Conservation (phyloP, 352 stramenopile species). For the Pythium phragmitis region DNA sequence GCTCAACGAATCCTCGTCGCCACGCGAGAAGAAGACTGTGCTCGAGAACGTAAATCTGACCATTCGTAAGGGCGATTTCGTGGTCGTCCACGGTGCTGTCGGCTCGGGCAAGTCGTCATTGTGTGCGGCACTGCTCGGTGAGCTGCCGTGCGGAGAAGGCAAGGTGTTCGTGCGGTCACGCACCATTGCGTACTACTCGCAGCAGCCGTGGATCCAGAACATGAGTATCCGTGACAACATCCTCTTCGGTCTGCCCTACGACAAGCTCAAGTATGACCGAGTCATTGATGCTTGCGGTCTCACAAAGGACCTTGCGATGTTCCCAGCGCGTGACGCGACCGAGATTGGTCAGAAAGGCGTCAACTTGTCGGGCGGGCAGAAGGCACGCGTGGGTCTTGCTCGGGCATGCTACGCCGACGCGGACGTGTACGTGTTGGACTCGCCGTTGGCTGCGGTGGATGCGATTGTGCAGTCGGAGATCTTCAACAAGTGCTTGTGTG, state of each 20-base stretch:
- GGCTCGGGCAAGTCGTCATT: slow-evolving; percentile 53
- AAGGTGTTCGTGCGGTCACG: slow-evolving; percentile 33
- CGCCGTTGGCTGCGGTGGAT: slow-evolving; percentile 92
- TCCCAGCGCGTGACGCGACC: slow-evolving; percentile 88
- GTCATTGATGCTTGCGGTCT: slow-evolving; percentile 70
- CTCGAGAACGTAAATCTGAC: slow-evolving; percentile 37
- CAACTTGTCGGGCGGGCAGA: slow-evolving; percentile 94
- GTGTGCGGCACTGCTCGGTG: slow-evolving; percentile 40
- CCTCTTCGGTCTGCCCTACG: slow-evolving; percentile 81
- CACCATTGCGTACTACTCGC: slow-evolving; percentile 62
- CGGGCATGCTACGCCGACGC: slow-evolving; percentile 68
- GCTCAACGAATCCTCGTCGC: slow-evolving; percentile 5
- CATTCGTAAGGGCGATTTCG: slow-evolving; percentile 40
- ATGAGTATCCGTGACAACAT: slow-evolving; percentile 94
- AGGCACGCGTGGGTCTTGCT: slow-evolving; percentile 71
- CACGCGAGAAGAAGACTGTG: slow-evolving; percentile 8
- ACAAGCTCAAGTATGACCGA: slow-evolving; percentile 43
- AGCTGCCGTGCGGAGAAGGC: slow-evolving; percentile 74
- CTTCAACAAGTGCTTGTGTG: slow-evolving; percentile 69
- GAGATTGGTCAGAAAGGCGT: slow-evolving; percentile 96
- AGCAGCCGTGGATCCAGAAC: slow-evolving; percentile 94
- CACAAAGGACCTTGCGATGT: slow-evolving; percentile 77
- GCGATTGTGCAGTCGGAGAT: slow-evolving; percentile 92
- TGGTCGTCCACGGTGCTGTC: slow-evolving; percentile 44
- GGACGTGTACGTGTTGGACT: slow-evolving; percentile 88